Percentiles rank a stretch among this genome's conserved stretches.
These are phyloP conservation scores for Euphorbia corollata DNA, from an alignment of 441 rosid genomes.

Conservation along the genomic window DNA sequence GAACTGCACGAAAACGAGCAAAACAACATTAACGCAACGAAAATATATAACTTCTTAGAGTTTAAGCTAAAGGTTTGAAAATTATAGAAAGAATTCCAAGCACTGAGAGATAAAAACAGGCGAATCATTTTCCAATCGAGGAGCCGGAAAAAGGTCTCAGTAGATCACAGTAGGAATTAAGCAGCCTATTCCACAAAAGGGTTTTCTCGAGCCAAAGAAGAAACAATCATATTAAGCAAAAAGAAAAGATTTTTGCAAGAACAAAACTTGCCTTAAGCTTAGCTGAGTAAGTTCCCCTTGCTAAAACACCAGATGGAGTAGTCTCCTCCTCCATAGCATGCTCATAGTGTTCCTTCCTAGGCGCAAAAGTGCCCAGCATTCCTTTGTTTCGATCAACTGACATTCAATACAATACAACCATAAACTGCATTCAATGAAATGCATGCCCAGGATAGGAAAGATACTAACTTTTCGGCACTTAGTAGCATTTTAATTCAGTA, in stretches of 20 bases:
- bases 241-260: neutral
- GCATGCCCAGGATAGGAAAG: neutral
- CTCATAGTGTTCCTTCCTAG: slow-evolving; percentile 52
- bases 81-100: neutral
- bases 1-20: slow-evolving; percentile 31
- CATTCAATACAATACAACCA: slow-evolving; percentile 7
- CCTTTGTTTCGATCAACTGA: slow-evolving; percentile 64
- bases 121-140: neutral
- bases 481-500: no score
- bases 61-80: neutral
- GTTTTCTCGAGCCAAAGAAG: neutral
- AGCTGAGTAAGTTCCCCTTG: slow-evolving; percentile 72
- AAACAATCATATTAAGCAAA: no score
- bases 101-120: neutral
- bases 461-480: neutral
- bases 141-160: neutral
- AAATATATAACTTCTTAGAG: no score
- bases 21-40: neutral
- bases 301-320: slow-evolving; percentile 69
- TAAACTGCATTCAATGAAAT: slow-evolving; percentile 3
- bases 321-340: slow-evolving; percentile 56
- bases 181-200: neutral
- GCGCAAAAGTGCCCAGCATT: slow-evolving; percentile 87
- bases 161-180: neutral
- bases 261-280: slow-evolving; percentile 49